phyloP scores from a whole-genome alignment of 306 rosid genomes.

The Cucurbita ficifolia region DNA sequence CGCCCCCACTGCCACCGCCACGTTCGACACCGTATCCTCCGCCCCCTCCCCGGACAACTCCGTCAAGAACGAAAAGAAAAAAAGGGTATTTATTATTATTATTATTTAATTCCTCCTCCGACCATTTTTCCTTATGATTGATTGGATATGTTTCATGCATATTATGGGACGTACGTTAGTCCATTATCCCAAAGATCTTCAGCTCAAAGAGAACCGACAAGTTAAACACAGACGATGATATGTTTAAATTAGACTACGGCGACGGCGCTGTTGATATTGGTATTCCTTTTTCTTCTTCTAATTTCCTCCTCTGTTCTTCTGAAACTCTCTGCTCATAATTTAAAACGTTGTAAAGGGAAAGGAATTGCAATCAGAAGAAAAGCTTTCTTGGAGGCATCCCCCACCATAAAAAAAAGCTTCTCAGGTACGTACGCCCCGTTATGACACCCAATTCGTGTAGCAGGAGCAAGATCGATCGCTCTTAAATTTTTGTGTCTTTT shows the following conservation, averaged over 20 bases:
- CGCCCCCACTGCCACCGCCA: background rate
- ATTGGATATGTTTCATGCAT: background rate
- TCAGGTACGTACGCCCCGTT: slow-evolving; percentile 20
- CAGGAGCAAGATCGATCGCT: too few species aligned
- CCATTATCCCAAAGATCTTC: slow-evolving; percentile 61
- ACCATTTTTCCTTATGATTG: background rate
- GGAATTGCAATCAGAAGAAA: slow-evolving; percentile 37
- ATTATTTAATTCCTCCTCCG: background rate
- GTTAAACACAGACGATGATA: slow-evolving; percentile 38
- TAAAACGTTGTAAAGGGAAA: slow-evolving; percentile 30
- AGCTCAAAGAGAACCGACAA: slow-evolving; percentile 40
- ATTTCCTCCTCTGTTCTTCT: background rate
- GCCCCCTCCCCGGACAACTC: slow-evolving; percentile 11
- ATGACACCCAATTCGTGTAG: too few species aligned
- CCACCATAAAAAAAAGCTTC: slow-evolving; percentile 31
- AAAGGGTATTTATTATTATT: slow-evolving; percentile 20
- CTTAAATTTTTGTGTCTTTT: too few species aligned
- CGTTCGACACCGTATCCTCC: background rate
- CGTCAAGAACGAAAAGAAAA: slow-evolving; percentile 50
- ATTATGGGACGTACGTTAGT: slow-evolving; percentile 21
- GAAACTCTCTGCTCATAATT: background rate
- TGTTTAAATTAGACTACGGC: slow-evolving; percentile 21
- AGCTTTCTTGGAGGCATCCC: slow-evolving; percentile 30
- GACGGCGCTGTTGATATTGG: slow-evolving; percentile 32
- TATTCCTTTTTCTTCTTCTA: background rate